These are phyloP conservation scores for Auricularia auricula-judae DNA, from an alignment of 768 basidiomycete genomes.

Conservation along the genomic window DNA sequence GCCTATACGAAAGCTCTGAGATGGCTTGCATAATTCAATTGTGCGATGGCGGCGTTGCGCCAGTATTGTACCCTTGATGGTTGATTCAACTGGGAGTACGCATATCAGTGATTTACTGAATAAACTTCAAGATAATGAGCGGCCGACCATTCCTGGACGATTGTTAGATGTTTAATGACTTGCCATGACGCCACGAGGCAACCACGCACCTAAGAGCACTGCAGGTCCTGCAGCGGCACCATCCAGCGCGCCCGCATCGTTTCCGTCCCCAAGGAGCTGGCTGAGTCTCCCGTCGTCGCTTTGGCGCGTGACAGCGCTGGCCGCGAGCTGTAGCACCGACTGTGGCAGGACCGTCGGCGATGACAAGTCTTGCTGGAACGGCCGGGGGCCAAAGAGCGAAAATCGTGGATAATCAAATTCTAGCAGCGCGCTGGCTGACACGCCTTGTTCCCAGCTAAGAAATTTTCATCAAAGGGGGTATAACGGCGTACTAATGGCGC, in stretches of 20 bases:
- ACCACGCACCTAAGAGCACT: slow-evolving; percentile 1
- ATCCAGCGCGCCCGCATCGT: slow-evolving; percentile 3
- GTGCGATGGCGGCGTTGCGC: slow-evolving; percentile 2
- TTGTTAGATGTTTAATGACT: background rate
- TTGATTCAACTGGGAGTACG: background rate
- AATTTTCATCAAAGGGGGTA: too few relatives aligned
- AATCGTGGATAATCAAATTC: slow-evolving; percentile 4
- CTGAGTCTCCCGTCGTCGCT: slow-evolving; percentile 1
- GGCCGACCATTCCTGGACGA: background rate
- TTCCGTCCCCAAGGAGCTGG: slow-evolving; percentile 2
- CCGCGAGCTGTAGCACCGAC: slow-evolving; percentile 3
- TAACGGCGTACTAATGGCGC: background rate
- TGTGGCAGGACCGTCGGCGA: background rate
- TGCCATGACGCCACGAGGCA: background rate
- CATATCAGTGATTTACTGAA: background rate
- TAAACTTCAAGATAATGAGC: background rate
- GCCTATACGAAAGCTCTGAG: background rate
- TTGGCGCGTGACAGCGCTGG: slow-evolving; percentile 3
- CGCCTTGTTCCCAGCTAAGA: slow-evolving; percentile 6
- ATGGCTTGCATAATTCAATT: slow-evolving; percentile 1
- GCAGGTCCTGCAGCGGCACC: slow-evolving; percentile 1
- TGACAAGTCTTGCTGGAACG: background rate
- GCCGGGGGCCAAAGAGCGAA: background rate
- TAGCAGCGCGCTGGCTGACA: background rate
- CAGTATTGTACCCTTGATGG: slow-evolving; percentile 2